Evolutionary conservation across 2,329 filamentous ascomycete genomes (phyloP), one percentile per base, ranked within the genome.

Genomic region (Fragosphaeria purpurea): DNA sequence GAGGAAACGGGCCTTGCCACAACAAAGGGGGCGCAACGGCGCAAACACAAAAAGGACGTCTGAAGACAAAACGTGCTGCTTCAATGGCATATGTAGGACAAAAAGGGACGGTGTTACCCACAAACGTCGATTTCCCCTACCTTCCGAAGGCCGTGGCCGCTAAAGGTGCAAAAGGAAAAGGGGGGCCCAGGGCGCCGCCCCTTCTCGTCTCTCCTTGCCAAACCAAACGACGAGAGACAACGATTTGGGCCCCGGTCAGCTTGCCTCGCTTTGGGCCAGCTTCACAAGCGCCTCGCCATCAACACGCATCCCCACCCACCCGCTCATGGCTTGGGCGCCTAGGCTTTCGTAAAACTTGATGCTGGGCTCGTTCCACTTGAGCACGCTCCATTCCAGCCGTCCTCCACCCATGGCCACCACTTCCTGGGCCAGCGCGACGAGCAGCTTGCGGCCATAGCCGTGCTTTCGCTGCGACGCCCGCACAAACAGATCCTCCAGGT

Each of bases 401-500:
- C 76, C 82, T 1, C 89, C 89, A 4, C 77, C 74, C 56, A 90
- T 83, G 48, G 77, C 75, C 48, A 86, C 62, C 4, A 88, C 83
- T 70, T 95, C 86, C 61, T 78, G 80, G n/a, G 90, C 91, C 63
- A 96, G 70, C 58, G 81, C 79, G 54, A 78, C 78, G 46, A 97
- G 72, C 62, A 97, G 66, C 59, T 74, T 71, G 67, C 83, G 86
- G 40, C 90, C 91, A 63, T 91, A 95, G 1, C 90, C 90, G 54
- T 79, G 79, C 37, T 83, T 83, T 4, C 93, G 75, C 59, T 85
- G 82, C 43, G 71, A 70, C 1, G 81, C 76, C 58, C 81, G 75
- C 41, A 98, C 88, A 61, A 84, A 95, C n/a, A 97, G 72, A 63
- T 97, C 91, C 66, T 97, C 91, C 39, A 97, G 82, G 66, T 94